Conservation (phyloP, 176 grass and related monocot genomes). For the Triticum timopheevii region DNA sequence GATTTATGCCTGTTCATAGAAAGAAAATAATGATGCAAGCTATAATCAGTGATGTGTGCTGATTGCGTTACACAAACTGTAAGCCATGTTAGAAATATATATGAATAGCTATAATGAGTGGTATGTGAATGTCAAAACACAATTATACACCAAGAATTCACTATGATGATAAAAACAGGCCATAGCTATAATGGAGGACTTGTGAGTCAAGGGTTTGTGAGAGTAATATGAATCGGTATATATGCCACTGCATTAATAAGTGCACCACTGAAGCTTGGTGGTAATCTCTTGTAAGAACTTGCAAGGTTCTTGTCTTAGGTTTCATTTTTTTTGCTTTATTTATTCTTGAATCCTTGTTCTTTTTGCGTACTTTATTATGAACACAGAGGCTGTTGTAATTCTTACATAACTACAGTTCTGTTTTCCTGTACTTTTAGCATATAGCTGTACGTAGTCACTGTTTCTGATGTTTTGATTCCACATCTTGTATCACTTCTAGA, state of each 20-base stretch:
- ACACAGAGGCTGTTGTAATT: not conserved
- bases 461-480: not conserved
- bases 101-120: not conserved
- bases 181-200: not conserved
- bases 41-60: not conserved
- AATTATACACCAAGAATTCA: not conserved
- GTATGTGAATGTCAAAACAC: not conserved
- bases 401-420: not conserved
- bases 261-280: not conserved
- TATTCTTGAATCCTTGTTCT: not conserved
- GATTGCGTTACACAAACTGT: not conserved
- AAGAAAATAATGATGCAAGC: no score
- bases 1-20: not conserved
- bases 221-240: not conserved
- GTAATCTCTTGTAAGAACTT: not conserved
- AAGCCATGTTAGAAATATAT: not conserved
- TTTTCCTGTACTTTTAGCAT: not conserved
- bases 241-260: not conserved
- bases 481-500: slow-evolving; percentile 40
- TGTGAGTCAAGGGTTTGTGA: not conserved
- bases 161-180: not conserved
- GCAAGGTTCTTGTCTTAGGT: not conserved
- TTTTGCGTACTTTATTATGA: not conserved
- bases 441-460: not conserved
- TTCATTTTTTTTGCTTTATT: not conserved